Evolutionary conservation across 1,139 yeast genomes (phyloP), one percentile per base, ranked within the genome.

Genomic region (Hansenula sp.): DNA sequence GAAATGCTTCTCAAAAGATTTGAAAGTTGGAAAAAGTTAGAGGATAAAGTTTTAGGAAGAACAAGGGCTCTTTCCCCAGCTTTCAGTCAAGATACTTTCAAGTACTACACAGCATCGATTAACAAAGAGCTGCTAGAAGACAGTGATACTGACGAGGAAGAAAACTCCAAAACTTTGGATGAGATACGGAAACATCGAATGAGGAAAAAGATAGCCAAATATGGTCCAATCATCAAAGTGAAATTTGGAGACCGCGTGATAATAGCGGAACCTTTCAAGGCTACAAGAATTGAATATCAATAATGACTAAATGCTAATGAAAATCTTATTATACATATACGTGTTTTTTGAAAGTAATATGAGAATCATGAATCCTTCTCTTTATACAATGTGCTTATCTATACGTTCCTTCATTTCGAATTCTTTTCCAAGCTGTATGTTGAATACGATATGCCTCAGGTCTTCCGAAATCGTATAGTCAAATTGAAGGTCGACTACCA

Each of bases 1-100:
- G 63, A 68, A 13, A 55, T 63, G 19, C 65, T 81, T 42, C 61
- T 84, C 19, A 57, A 57, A 4, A 77, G 74, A 54, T 79, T 71
- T 50, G 74, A 72, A 6, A 66, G 66, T 6, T 70, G 72, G 74
- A 67, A 65, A 46, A 54, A 47, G 28, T 47, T 54, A 17, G 68
- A 63, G 25, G 59, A 55, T 11, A 49, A 46, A 7, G 34, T 57
- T 0, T 8, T 45, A n/a, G 54, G 57, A 2, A 38, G 28, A 25
- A 9, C 32, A 1, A 42, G 50, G 27, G 25, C 50, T 19, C 29
- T 42, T 13, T 35, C 45, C 12, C 27, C 43, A 9, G 7, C 42
- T 5, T 16, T 30, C 39, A 36, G 21, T 21, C 44, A 15, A 35
- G 41, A 41, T 21, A 54, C 50, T 38, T 43, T 54, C 16, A 40